Evolutionary conservation across 2,329 filamentous ascomycete genomes (phyloP).

Genomic region (Fonsecaea erecta): DNA sequence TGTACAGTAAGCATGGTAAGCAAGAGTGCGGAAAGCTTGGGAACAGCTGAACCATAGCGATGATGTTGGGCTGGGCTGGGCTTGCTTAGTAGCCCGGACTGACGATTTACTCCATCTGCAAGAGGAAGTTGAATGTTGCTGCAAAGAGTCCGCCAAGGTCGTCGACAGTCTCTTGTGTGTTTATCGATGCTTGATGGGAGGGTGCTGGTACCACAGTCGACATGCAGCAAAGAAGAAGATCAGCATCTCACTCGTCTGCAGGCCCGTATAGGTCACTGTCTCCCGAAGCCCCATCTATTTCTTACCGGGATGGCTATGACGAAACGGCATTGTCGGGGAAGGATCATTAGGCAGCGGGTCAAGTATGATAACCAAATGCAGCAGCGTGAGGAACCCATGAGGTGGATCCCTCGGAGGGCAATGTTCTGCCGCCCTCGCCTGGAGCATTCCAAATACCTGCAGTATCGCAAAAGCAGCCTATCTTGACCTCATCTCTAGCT

Average conservation of each 20-base stretch:
- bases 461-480: slow-evolving; percentile 9
- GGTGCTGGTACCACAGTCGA: neutral
- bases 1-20: neutral
- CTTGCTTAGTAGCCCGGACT: neutral
- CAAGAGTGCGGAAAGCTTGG: neutral
- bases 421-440: neutral
- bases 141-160: too few relatives aligned
- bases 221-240: neutral
- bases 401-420: neutral
- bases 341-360: slow-evolving; percentile 8
- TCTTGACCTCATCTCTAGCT: slow-evolving; percentile 3
- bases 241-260: neutral
- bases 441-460: slow-evolving; percentile 16
- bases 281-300: neutral
- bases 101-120: neutral
- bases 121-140: neutral
- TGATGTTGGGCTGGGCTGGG: neutral
- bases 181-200: neutral
- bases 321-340: neutral
- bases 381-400: neutral
- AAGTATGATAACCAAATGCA: slow-evolving; percentile 6
- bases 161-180: too few relatives aligned
- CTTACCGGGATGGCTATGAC: neutral
- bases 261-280: neutral
- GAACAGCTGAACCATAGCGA: neutral